Conservation (phyloP, 2,329 filamentous ascomycete genomes). For the Fusarium sp. region DNA sequence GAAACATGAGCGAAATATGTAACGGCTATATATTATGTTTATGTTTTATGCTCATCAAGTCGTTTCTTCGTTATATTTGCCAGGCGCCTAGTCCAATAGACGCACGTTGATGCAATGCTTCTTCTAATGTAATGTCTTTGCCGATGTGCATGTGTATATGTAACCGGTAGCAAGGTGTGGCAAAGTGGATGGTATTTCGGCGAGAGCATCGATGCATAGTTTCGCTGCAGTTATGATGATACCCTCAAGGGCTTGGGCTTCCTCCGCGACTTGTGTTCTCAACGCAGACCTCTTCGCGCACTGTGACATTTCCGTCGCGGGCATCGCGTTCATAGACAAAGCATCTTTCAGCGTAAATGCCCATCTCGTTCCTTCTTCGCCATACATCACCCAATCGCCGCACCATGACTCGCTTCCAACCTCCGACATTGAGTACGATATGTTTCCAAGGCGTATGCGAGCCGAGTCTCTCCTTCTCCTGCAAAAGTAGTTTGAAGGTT, state of each 20-base stretch:
- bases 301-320: conserved; percentile 27
- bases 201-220: background rate
- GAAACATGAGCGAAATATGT: background rate
- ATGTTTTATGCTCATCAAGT: conserved; percentile 4
- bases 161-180: background rate
- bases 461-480: conserved; percentile 38
- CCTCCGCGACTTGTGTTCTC: conserved; percentile 43
- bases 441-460: conserved; percentile 48
- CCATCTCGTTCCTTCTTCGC: conserved; percentile 53
- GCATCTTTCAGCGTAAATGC: conserved; percentile 59
- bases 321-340: conserved; percentile 54
- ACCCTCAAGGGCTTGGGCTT: conserved; percentile 34
- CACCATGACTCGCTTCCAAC: conserved; percentile 58
- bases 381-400: conserved; percentile 55
- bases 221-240: background rate
- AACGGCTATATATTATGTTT: background rate
- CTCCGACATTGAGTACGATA: conserved; percentile 60
- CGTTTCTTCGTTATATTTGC: conserved; percentile 18
- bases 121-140: background rate
- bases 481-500: conserved; percentile 49
- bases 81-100: background rate
- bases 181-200: background rate
- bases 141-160: background rate
- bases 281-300: conserved; percentile 45
- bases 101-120: background rate